Conservation (phyloP, 495 filamentous ascomycete genomes). For the Hypomontagnella monticulosa region DNA sequence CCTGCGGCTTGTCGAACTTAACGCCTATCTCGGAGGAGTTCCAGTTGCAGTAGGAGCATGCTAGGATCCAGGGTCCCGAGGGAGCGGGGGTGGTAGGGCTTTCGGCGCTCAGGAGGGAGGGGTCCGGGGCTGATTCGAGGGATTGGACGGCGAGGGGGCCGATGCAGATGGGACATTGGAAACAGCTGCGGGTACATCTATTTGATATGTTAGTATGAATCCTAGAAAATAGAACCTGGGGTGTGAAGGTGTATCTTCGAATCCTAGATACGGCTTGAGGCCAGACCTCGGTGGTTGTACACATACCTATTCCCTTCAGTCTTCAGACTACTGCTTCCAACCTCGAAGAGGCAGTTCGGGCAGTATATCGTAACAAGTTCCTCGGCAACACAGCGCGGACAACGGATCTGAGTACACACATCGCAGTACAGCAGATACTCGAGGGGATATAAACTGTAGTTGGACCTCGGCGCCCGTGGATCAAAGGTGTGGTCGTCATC, state of each 20-base stretch:
- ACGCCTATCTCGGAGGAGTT: slow-evolving; percentile 88
- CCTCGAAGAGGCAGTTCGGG: slow-evolving; percentile 95
- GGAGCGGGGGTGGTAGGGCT: slow-evolving; percentile 41
- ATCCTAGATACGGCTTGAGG: not conserved
- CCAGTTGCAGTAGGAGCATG: slow-evolving; percentile 92
- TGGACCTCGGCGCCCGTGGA: slow-evolving; percentile 81
- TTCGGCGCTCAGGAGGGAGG: slow-evolving; percentile 52
- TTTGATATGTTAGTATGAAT: not conserved
- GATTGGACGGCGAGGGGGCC: slow-evolving; percentile 78
- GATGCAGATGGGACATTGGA: slow-evolving; percentile 91
- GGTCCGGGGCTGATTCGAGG: slow-evolving; percentile 63
- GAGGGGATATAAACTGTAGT: slow-evolving; percentile 90
- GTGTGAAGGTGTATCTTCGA: no score
- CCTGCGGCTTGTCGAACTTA: slow-evolving; percentile 85
- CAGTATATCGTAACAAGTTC: slow-evolving; percentile 95
- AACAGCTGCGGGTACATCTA: slow-evolving; percentile 94
- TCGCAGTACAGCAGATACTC: slow-evolving; percentile 95
- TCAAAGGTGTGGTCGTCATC: slow-evolving; percentile 86
- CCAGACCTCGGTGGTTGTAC: not conserved
- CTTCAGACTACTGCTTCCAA: slow-evolving; percentile 87
- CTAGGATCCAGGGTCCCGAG: slow-evolving; percentile 77
- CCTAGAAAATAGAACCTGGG: no score
- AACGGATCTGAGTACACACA: slow-evolving; percentile 95
- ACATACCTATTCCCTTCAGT: slow-evolving; percentile 90
- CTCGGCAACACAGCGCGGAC: slow-evolving; percentile 88